Evolutionary conservation across 768 basidiomycete species (phyloP).

Genomic region (Clitopilus hobsonii): DNA sequence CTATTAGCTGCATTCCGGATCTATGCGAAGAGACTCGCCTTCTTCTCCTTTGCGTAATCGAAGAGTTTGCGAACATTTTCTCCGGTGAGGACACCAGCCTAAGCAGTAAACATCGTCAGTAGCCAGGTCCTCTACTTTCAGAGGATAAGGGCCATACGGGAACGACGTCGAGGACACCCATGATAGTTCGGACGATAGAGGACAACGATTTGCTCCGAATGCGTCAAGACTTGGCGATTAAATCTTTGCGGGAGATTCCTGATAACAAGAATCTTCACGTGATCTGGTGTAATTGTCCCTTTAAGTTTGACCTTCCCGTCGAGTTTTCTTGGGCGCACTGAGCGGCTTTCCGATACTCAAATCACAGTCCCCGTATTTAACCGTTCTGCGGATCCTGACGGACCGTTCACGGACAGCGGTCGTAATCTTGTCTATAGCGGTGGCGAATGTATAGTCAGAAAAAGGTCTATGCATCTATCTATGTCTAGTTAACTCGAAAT

Average conservation of each 20-base stretch:
- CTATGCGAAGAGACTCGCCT: conserved; percentile 44
- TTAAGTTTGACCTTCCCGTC: neutral
- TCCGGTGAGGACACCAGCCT: conserved; percentile 95
- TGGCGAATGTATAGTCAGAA: no score
- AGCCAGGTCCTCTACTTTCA: neutral
- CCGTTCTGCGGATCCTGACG: neutral
- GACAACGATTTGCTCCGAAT: neutral
- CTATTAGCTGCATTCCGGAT: conserved; percentile 1
- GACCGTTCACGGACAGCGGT: neutral
- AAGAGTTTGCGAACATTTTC: conserved; percentile 94
- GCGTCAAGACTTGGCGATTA: neutral
- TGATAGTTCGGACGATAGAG: conserved; percentile 21
- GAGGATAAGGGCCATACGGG: conserved; percentile 48
- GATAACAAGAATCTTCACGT: neutral
- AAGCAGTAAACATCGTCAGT: conserved; percentile 7
- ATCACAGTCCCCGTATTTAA: neutral
- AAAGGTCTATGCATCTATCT: neutral
- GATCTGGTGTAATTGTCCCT: neutral
- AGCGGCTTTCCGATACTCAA: neutral
- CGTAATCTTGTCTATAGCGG: no score
- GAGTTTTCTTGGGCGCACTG: neutral
- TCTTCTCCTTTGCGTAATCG: conserved; percentile 84
- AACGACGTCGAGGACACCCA: conserved; percentile 83
- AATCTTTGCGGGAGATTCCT: neutral
- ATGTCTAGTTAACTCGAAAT: conserved; percentile 1